Conservation (phyloP, 371 early-diverging fungal genomes). For the Actinomucor elegans region DNA sequence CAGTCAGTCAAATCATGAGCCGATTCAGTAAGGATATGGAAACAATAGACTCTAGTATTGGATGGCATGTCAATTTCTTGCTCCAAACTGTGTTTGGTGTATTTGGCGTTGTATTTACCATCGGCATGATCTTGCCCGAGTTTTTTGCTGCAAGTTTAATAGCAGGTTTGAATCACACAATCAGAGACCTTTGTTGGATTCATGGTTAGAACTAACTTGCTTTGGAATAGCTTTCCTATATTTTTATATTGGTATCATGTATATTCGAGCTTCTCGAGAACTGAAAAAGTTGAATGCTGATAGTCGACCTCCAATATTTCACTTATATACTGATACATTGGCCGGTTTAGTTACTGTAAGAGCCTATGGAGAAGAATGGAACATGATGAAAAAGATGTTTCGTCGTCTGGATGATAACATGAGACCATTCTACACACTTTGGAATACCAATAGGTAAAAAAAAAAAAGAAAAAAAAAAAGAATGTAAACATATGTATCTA, state of each 20-base stretch:
- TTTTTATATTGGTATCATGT: conserved; percentile 46
- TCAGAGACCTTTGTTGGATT: not conserved
- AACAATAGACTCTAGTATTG: conserved; percentile 71
- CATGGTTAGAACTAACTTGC: not conserved
- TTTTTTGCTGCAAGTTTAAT: conserved; percentile 49
- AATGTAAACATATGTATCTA: too few relatives aligned
- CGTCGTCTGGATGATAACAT: conserved; percentile 63
- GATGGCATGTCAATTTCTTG: conserved; percentile 69
- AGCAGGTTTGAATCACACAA: conserved; percentile 24
- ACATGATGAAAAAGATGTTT: conserved; percentile 49
- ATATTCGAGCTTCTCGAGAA: conserved; percentile 57
- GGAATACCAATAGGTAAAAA: conserved; percentile 83
- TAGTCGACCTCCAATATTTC: conserved; percentile 50
- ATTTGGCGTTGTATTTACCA: conserved; percentile 68
- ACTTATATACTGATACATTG: conserved; percentile 57
- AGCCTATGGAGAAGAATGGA: conserved; percentile 48
- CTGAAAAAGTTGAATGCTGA: conserved; percentile 53
- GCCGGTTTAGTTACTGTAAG: conserved; percentile 54
- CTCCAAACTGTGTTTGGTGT: conserved; percentile 63
- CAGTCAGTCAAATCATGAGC: conserved; percentile 85
- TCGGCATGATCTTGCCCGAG: conserved; percentile 61
- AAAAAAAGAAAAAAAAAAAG: not conserved
- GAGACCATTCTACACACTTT: conserved; percentile 77
- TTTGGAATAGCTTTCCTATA: conserved; percentile 26
- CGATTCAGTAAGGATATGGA: conserved; percentile 89